These are phyloP conservation scores for Funneliformis mosseae DNA, from an alignment of 192 early-diverging fungal species.

Conservation along the genomic window DNA sequence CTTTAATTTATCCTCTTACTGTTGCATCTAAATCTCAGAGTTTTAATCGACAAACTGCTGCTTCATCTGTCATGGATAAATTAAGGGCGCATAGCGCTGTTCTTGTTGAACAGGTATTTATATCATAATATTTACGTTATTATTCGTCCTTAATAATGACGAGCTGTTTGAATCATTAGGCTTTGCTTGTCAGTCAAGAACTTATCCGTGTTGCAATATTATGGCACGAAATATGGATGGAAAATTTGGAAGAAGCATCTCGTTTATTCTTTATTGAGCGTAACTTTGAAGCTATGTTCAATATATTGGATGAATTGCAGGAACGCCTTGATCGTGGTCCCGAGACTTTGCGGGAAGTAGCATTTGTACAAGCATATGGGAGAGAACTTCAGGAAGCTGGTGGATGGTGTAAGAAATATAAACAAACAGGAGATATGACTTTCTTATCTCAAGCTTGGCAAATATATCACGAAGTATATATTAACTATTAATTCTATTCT, in stretches of 20 bases:
- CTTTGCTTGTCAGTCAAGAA: slow-evolving; percentile 91
- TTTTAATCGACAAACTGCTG: slow-evolving; percentile 70
- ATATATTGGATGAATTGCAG: slow-evolving; percentile 82
- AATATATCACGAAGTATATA: slow-evolving; percentile 73
- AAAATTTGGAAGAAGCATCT: slow-evolving; percentile 88
- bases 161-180: slow-evolving; percentile 48
- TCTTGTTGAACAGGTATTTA: slow-evolving; percentile 82
- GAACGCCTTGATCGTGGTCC: slow-evolving; percentile 64
- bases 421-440: slow-evolving; percentile 72
- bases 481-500: no score
- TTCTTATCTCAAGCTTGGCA: slow-evolving; percentile 95
- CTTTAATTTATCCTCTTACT: slow-evolving; percentile 94
- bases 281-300: slow-evolving; percentile 87
- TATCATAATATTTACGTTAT: background rate
- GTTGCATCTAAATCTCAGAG: slow-evolving; percentile 94
- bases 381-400: slow-evolving; percentile 82
- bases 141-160: background rate
- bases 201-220: slow-evolving; percentile 95
- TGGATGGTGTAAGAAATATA: slow-evolving; percentile 81
- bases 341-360: slow-evolving; percentile 85
- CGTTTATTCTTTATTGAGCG: slow-evolving; percentile 75
- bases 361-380: slow-evolving; percentile 90
- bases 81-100: slow-evolving; percentile 79
- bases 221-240: slow-evolving; percentile 98
- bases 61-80: slow-evolving; percentile 88